These are phyloP conservation scores for Neonectria sp. DNA, from an alignment of 2,329 filamentous ascomycete genomes.

Conservation along the genomic window DNA sequence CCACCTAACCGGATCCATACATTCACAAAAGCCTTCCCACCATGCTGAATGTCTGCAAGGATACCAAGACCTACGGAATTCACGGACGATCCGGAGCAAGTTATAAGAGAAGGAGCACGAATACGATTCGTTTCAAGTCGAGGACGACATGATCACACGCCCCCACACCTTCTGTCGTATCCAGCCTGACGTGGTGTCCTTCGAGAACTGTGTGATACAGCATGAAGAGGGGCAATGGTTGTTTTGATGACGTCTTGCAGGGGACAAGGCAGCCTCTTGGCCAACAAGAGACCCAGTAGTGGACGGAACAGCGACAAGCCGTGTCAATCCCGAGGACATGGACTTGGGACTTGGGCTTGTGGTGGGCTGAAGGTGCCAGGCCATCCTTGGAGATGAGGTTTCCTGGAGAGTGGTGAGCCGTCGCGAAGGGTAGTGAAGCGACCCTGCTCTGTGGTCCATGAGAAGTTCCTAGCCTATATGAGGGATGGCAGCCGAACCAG, in stretches of 20 bases:
- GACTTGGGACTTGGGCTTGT: slow-evolving; percentile 44
- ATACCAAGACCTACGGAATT: slow-evolving; percentile 36
- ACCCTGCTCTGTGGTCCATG: slow-evolving; percentile 22
- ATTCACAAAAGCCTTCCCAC: slow-evolving; percentile 38
- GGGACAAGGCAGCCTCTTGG: slow-evolving; percentile 27
- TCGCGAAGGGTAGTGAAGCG: slow-evolving; percentile 26
- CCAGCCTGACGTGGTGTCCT: slow-evolving; percentile 21
- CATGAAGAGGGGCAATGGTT: slow-evolving; percentile 29
- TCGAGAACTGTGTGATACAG: slow-evolving; percentile 26
- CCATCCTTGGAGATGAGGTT: slow-evolving; percentile 23
- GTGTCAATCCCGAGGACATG: slow-evolving; percentile 49
- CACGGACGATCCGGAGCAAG: slow-evolving; percentile 29
- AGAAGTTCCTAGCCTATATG: slow-evolving; percentile 26
- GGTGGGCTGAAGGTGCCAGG: slow-evolving; percentile 35
- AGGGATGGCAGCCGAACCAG: slow-evolving; percentile 27
- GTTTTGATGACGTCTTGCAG: slow-evolving; percentile 35
- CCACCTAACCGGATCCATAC: slow-evolving; percentile 34
- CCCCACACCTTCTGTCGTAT: slow-evolving; percentile 30
- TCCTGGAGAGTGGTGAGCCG: slow-evolving; percentile 24
- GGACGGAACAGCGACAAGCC: slow-evolving; percentile 36
- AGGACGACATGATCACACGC: slow-evolving; percentile 29
- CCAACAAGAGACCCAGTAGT: slow-evolving; percentile 31
- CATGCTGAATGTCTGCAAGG: slow-evolving; percentile 35
- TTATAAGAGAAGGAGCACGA: slow-evolving; percentile 21
- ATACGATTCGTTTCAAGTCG: slow-evolving; percentile 34